Evolutionary conservation across 768 basidiomycete species (phyloP), one percentile per base, ranked within the genome.

Genomic region (Serendipita indica): DNA sequence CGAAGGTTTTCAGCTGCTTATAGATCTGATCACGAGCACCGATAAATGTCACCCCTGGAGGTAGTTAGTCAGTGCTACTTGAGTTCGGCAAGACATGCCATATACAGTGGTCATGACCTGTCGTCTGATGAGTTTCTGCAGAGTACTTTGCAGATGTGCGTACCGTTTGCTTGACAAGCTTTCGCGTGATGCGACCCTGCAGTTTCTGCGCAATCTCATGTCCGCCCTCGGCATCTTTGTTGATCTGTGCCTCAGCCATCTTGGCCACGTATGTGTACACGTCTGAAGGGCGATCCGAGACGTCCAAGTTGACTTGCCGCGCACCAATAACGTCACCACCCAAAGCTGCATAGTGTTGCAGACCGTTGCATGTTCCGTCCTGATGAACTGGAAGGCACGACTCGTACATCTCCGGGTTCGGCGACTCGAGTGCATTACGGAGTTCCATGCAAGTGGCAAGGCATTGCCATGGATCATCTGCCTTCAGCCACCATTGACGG

Each of bases 91-190:
- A 12, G 10, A 54, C 49, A 30, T 28, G 62, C 96, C 94, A 67
- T 98, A 98, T 33, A 98, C 94, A 2, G 94, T 97, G 0, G 94
- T 99, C 96, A 99, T 99, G 63, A 97, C 89, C 83, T 86, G n/a
- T 7, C 18, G 18, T 12, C 45, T 46, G 45, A 16, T 16, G 12
- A 16, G 25, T 16, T 12, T 13, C 35, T 18, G 1, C 12, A 56
- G 3, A 34, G 7, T 7, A 33, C 33, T 16, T 25, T 37, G 30
- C 5, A 57, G 32, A 35, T 43, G 16, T 16, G 72, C 79, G 46
- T 35, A 86, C 89, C 22, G 96, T 97, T 74, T 98, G 94, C 75
- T 99, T 99, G 64, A 99, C 94, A 16, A 96, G 84, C 71, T 99
- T 98, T 22, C 96, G 73, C 18, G 89, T 76, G 30, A 99, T 76